These are phyloP conservation scores for Hypoxylon perforatum DNA, from an alignment of 495 filamentous ascomycete genomes.

Conservation along the genomic window DNA sequence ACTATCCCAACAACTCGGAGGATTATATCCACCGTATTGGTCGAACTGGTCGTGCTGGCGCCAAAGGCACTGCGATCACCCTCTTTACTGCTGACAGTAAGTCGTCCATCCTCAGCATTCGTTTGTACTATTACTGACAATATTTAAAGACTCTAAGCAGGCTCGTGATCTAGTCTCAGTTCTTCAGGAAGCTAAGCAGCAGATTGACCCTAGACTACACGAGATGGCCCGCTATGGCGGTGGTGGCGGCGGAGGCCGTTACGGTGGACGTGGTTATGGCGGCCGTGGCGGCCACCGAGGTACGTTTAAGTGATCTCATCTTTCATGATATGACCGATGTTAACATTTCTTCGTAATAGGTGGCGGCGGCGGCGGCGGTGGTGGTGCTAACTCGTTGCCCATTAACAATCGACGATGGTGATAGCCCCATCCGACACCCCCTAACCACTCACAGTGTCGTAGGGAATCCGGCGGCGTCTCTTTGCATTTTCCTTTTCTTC, in stretches of 20 bases:
- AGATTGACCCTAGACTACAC: conserved; percentile 92
- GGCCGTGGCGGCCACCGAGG: conserved; percentile 75
- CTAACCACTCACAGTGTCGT: conserved; percentile 5
- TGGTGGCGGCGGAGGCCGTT: conserved; percentile 78
- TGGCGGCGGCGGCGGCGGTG: conserved; percentile 25
- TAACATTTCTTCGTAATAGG: conserved; percentile 32
- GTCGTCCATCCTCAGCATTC: conserved; percentile 49
- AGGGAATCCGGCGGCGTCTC: conserved; percentile 17
- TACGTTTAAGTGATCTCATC: conserved; percentile 26
- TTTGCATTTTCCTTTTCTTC: conserved; percentile 31
- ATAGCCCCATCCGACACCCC: conserved; percentile 13
- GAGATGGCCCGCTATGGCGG: conserved; percentile 96
- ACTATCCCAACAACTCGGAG: conserved; percentile 99
- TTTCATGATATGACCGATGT: conserved; percentile 7
- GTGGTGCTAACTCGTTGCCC: conserved; percentile 58
- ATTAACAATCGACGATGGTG: conserved; percentile 62
- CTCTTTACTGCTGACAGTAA: conserved; percentile 98
- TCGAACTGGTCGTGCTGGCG: conserved; percentile 94
- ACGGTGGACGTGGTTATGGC: conserved; percentile 67
- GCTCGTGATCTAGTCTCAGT: conserved; percentile 94
- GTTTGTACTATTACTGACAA: conserved; percentile 45
- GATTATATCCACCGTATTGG: conserved; percentile 99
- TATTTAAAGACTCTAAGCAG: conserved; percentile 83
- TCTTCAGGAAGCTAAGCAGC: conserved; percentile 96
- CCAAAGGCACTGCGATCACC: conserved; percentile 92